Evolutionary conservation across 495 filamentous ascomycete genomes (phyloP), one percentile per base, ranked within the genome.

Genomic region (Penicillium subrubescens): DNA sequence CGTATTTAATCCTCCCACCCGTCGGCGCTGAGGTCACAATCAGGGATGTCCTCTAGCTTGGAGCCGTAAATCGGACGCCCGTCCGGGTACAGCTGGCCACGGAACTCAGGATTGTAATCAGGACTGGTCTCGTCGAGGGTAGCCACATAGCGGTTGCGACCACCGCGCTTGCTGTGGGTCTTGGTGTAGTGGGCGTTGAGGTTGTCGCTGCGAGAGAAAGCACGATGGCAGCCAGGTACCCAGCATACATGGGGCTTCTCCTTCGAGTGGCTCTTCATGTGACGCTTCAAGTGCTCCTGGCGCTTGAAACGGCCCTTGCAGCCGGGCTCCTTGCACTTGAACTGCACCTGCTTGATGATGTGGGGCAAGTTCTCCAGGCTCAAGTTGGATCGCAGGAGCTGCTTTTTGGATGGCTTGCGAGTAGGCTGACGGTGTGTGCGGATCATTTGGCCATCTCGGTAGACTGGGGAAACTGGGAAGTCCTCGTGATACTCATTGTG

Each of bases 211-310:
- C 81, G 74, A 0, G 77, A 79, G 64, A 83, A 83, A 1, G 75
- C 76, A 2, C 77, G 78, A 35, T 78, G 75, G 44, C 81, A 83
- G 5, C 73, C 81, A 3, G 78, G 78, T 5, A 81, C 79, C 79
- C 77, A 82, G 61, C 79, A 82, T 2, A 81, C 73, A 71, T 80
- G 78, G 15, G 85, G 85, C 63, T 79, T 84, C 59, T 86, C 84
- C 60, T 81, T 79, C 15, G 84, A 86, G 57, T 87, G 85, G 43
- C 82, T 86, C 63, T 82, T 80, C 69, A 84, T 82, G 68, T 91
- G 89, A 17, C 88, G 79, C 73, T 88, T 89, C 1, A 89, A 71
- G 62, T 90, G 88, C 61, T 90, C 88, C 39, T 84, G 83, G 51
- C 87, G 72, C 73, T 87, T 87, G 69, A 88, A 88, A 1, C 77